phyloP scores from a whole-genome alignment of 768 basidiomycete species.

The Fomitopsis pulvina region DNA sequence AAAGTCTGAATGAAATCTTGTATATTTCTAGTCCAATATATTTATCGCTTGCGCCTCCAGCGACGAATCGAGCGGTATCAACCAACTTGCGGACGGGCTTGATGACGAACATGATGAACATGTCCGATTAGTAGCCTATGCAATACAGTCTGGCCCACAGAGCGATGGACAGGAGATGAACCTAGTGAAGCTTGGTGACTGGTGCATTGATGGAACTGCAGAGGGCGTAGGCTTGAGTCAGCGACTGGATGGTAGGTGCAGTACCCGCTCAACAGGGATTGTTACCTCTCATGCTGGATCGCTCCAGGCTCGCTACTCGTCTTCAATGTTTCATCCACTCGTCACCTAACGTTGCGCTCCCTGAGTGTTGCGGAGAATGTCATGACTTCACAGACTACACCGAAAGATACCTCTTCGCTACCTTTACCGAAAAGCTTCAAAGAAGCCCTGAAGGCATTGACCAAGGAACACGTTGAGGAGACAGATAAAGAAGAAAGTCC shows the following conservation, averaged over 20 bases:
- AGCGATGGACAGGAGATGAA: slow-evolving; percentile 26
- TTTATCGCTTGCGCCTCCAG: slow-evolving; percentile 42
- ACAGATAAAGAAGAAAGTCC: slow-evolving; percentile 15
- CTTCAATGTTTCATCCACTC: slow-evolving; percentile 35
- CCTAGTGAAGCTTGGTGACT: slow-evolving; percentile 46
- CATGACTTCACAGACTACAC: slow-evolving; percentile 13
- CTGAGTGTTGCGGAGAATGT: slow-evolving; percentile 24
- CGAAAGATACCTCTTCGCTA: slow-evolving; percentile 28
- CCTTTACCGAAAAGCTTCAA: slow-evolving; percentile 64
- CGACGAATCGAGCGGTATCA: slow-evolving; percentile 26
- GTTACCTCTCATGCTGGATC: not conserved
- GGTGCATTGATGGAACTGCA: slow-evolving; percentile 44
- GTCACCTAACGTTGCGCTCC: slow-evolving; percentile 38
- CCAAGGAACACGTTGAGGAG: slow-evolving; percentile 38
- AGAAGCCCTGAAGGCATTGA: slow-evolving; percentile 35
- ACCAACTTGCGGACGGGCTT: slow-evolving; percentile 13
- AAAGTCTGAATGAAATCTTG: not conserved
- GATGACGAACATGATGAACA: slow-evolving; percentile 25
- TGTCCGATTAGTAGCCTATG: slow-evolving; percentile 35
- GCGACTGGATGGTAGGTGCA: slow-evolving; percentile 40
- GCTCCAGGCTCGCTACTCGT: slow-evolving; percentile 32
- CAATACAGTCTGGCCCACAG: slow-evolving; percentile 25
- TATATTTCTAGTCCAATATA: slow-evolving; percentile 19
- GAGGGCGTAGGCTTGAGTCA: slow-evolving; percentile 38
- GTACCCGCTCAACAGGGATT: not conserved